Percentiles rank a stretch among this genome's conserved stretches.
Conservation (phyloP, 495 filamentous ascomycete species). For the Podospora tetraspora region DNA sequence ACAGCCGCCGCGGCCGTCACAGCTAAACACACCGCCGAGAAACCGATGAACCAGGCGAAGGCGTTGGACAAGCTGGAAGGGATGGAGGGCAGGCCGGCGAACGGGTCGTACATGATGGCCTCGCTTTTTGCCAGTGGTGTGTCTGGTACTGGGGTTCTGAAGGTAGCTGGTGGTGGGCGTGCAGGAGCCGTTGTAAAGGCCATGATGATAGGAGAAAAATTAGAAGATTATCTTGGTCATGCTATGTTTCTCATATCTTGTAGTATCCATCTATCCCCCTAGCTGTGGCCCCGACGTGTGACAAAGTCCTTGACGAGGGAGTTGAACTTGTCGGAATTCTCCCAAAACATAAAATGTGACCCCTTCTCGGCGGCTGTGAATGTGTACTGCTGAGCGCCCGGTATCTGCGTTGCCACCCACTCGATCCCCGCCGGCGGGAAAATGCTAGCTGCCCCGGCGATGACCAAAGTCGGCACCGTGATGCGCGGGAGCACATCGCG, state of each 20-base stretch:
- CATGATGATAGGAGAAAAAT: no score
- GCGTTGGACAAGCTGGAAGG: background rate
- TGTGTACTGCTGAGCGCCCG: slow-evolving; percentile 8
- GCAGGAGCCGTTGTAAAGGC: no score
- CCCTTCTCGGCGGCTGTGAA: slow-evolving; percentile 17
- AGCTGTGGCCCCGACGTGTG: background rate
- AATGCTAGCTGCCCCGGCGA: slow-evolving; percentile 10
- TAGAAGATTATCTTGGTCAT: no score
- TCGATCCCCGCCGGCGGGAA: slow-evolving; percentile 6
- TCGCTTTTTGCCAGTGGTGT: no score
- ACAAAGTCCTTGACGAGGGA: slow-evolving; percentile 9
- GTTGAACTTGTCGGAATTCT: slow-evolving; percentile 16
- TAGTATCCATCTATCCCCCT: no score
- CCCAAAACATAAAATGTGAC: slow-evolving; percentile 17
- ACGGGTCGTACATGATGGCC: no score
- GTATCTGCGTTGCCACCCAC: slow-evolving; percentile 14
- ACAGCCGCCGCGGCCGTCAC: no score
- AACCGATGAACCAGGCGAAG: no score
- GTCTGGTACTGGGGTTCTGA: no score
- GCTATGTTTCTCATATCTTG: no score
- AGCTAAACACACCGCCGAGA: no score
- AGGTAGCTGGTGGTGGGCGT: no score
- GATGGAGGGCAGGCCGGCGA: background rate
- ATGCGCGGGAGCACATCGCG: slow-evolving; percentile 15
- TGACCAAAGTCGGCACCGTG: slow-evolving; percentile 11